Conservation (phyloP, 148 eudicot species). For the Fallopia convolvulus region DNA sequence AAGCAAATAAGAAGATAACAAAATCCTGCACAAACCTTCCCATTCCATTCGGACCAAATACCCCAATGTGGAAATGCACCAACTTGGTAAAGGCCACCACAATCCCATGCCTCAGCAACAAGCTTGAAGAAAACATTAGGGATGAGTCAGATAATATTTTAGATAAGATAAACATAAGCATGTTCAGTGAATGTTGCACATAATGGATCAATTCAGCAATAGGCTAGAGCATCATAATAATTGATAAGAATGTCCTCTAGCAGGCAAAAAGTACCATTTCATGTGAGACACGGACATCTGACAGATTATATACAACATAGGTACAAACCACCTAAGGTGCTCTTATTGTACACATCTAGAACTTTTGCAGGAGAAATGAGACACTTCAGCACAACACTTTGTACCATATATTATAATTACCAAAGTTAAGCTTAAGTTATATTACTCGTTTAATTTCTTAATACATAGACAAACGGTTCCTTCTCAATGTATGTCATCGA, state of each 20-base stretch:
- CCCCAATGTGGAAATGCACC: conserved; percentile 98
- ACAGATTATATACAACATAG: background rate
- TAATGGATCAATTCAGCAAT: background rate
- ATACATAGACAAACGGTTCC: background rate
- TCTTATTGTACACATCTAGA: background rate
- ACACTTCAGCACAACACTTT: background rate
- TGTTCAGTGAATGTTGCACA: background rate
- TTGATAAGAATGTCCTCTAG: background rate
- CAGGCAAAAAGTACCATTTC: background rate
- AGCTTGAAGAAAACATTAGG: conserved; percentile 42
- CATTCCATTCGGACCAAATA: conserved; percentile 99
- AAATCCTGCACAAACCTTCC: conserved; percentile 54
- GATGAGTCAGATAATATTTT: background rate
- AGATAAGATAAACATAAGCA: background rate
- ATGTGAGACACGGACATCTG: background rate
- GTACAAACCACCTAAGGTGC: background rate
- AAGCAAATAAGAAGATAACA: background rate
- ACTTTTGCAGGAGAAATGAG: background rate
- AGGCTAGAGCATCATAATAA: background rate
- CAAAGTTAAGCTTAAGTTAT: background rate
- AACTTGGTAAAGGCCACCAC: conserved; percentile 99
- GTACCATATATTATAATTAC: background rate
- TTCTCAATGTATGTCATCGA: background rate
- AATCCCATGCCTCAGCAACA: conserved; percentile 99
- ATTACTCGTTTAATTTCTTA: background rate